Base-by-base conservation (phyloP, 257 asterid species). In the Echium plantagineum region DNA sequence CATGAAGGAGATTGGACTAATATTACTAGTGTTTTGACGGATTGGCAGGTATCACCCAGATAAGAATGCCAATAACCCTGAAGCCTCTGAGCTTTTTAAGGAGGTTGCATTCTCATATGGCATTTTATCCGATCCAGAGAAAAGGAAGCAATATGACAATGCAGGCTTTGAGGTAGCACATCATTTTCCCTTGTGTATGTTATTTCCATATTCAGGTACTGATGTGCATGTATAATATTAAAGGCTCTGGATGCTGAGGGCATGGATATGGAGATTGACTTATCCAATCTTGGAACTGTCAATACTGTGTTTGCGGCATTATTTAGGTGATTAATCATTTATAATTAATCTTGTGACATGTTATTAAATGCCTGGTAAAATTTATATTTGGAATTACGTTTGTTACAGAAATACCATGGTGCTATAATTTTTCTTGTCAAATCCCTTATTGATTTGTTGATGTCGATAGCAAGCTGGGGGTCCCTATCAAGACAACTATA, bases 231-330 rank as follows among this genome's bases (percentile, higher is more conserved):
- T 32, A 77, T 58, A 68, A 57, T 70, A 24, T 57, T 16, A 60
- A 71, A 88, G 98, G 96, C 96, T 66, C 82, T 93, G 76, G 99
- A 89, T 38, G 77, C 93, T 57, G 99, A 93, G 70, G 96, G 97
- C 72, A 74, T 93, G 95, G 99, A 93, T 75, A 85, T 93, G 99
- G 99, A 93, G 75, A 79, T 93, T 67, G 99, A 93, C 80, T 83
- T 93, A 73, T 93, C 99, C 69, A 93, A 93, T 74, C 96, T 93
- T 68, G 99, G 99, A 72, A 93, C 99, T 56, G 99, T 93, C 72
- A 93, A 86, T 74, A 93, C 99, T 52, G 77, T 93, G 96, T 93
- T 93, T 81, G 97, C 99, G 20, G 99, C 99, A 60, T 78, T 93
- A 72, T 93, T 93, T 81, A 93, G 97, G 99, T 89, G 68, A 61